Conservation (phyloP, 2,329 filamentous ascomycete species). For the Chrysoporthe puriensis region DNA sequence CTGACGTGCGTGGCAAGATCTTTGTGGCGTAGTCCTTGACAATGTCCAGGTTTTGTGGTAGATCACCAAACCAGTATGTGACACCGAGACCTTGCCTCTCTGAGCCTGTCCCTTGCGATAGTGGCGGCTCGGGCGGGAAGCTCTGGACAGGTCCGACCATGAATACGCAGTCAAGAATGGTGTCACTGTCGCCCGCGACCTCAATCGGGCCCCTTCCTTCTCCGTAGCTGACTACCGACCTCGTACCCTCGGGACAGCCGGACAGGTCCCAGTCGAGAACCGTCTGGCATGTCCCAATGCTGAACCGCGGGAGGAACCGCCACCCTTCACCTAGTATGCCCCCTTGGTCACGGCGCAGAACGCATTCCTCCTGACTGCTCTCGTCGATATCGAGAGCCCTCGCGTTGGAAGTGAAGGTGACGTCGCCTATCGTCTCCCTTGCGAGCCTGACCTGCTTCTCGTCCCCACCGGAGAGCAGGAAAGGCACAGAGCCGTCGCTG, state of each 20-base stretch:
- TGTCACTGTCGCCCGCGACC: slow-evolving; percentile 25
- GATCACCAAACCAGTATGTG: slow-evolving; percentile 35
- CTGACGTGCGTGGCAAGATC: slow-evolving; percentile 30
- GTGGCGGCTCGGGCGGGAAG: slow-evolving; percentile 18
- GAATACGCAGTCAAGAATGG: slow-evolving; percentile 33
- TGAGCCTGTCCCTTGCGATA: not conserved
- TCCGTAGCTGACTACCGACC: slow-evolving; percentile 34
- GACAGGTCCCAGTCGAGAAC: slow-evolving; percentile 32
- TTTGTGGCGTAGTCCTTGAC: slow-evolving; percentile 31
- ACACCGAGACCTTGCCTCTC: slow-evolving; percentile 26
- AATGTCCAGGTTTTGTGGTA: slow-evolving; percentile 32
- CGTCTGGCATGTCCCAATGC: not conserved
- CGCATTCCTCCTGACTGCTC: not conserved
- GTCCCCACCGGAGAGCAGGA: not conserved
- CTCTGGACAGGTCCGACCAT: slow-evolving; percentile 33
- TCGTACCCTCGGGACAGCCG: slow-evolving; percentile 28
- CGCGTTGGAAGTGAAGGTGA: not conserved
- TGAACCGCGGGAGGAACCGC: slow-evolving; percentile 18
- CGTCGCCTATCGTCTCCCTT: not conserved
- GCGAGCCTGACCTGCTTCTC: not conserved
- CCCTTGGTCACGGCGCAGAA: slow-evolving; percentile 14
- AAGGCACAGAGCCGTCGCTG: not conserved
- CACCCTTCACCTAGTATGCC: slow-evolving; percentile 9
- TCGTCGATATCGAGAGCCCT: not conserved
- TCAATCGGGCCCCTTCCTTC: slow-evolving; percentile 31